A percentile compares a stretch with the other conserved stretches of the same genome.
These are phyloP conservation scores for Oidium heveae DNA, from an alignment of 2,329 filamentous ascomycete genomes.

Conservation along the genomic window DNA sequence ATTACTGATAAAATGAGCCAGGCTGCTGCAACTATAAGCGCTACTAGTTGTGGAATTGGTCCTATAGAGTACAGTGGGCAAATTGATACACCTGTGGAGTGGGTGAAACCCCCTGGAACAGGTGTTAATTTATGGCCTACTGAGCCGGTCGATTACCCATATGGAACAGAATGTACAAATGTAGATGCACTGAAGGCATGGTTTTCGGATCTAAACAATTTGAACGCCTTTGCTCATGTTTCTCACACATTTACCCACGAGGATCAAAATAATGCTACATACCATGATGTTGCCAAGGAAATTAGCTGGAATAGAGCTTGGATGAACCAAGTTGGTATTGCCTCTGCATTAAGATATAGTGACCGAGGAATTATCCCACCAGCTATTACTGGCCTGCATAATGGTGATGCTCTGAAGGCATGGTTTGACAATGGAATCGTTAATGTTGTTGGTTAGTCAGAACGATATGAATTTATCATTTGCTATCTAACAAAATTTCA, in stretches of 20 bases:
- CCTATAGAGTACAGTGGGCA: conserved; percentile 21
- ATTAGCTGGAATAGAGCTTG: conserved; percentile 34
- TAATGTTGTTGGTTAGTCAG: conserved; percentile 24
- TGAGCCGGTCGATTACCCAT: conserved; percentile 8
- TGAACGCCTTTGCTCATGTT: conserved; percentile 27
- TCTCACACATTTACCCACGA: conserved; percentile 37
- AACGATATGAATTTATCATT: not conserved
- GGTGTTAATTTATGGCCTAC: conserved; percentile 24
- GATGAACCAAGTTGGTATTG: conserved; percentile 26
- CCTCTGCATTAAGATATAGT: conserved; percentile 21
- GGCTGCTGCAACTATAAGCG: conserved; percentile 7
- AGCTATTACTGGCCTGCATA: conserved; percentile 37
- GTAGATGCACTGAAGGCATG: conserved; percentile 24
- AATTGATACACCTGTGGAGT: conserved; percentile 21
- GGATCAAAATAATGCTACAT: conserved; percentile 32
- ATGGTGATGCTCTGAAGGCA: conserved; percentile 30
- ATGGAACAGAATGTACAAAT: conserved; percentile 18
- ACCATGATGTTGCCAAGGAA: conserved; percentile 27
- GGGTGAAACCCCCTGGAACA: conserved; percentile 22
- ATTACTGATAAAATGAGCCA: not conserved
- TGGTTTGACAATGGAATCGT: conserved; percentile 33
- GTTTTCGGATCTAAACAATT: conserved; percentile 23
- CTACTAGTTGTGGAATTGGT: conserved; percentile 7
- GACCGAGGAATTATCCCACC: conserved; percentile 31
- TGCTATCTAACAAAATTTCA: not conserved